Base-by-base conservation (phyloP, 2,329 filamentous ascomycete species). In the Pseudogymnoascus sp. region DNA sequence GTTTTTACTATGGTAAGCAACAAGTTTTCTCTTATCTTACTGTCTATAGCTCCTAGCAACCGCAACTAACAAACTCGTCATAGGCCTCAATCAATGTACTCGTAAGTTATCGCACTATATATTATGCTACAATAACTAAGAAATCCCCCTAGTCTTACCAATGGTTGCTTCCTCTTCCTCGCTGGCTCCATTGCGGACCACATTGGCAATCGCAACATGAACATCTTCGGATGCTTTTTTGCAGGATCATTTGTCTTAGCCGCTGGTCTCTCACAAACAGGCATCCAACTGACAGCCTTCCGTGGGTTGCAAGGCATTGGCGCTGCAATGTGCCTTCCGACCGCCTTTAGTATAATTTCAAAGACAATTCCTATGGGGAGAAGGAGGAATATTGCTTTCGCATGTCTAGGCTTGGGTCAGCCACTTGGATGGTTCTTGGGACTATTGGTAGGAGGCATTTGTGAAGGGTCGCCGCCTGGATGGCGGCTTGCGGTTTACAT, bases 191-290 rank as follows among this genome's bases (percentile, higher is more conserved):
- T 59, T 14, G 55, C 55, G 8, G 55, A 59, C 55, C 55, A 59
- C 55, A 59, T 59, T 12, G 55, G 55, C 19, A 59, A 59, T 30
- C 55, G 35, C 16, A 59, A 35, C n/a, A 59, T 59, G 30, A 59
- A 59, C 22, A 59, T 59, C 8, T 59, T 35, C 35, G 55, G 55
- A 7, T 59, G 55, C 16, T 59, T 59, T 5, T 59, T 59, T 22
- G 30, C 35, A 23, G 55, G 55, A 25, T 5, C 9, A 25, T 59
- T 59, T 7, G 35, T 59, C 30, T 16, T 59, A 5, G 55, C 55
- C 5, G 22, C 30, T 16, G 55, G 55, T 11, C 55, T 36, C 14
- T 35, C 55, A 59, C 30, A 38, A 16, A 59, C 55, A 23, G 55
- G 55, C 8, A 5, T 22, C 11, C 55, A 59, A 25, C 16, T 59